Conservation (phyloP, 1,139 yeast species). For the Candida sp. region DNA sequence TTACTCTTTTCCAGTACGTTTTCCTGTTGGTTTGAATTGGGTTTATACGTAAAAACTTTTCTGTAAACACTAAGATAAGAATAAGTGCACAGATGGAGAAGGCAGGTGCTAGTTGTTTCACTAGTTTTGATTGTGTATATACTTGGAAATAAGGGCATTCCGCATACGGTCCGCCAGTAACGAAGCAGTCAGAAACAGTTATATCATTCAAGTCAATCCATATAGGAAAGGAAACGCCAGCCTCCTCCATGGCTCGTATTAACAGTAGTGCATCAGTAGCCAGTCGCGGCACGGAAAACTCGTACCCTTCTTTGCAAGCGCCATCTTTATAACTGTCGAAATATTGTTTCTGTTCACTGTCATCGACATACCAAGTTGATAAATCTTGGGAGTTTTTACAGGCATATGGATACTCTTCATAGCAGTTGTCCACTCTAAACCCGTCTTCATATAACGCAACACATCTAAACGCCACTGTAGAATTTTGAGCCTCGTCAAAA, state of each 20-base stretch:
- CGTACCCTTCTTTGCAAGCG: conserved; percentile 49
- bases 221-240: conserved; percentile 28
- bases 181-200: conserved; percentile 76
- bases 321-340: conserved; percentile 42
- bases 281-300: conserved; percentile 58
- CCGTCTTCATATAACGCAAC: conserved; percentile 50
- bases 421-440: conserved; percentile 67
- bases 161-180: conserved; percentile 77
- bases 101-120: conserved; percentile 65
- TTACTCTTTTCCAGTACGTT: conserved; percentile 35
- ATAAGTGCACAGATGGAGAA: conserved; percentile 53
- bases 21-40: conserved; percentile 43
- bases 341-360: conserved; percentile 34
- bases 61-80: conserved; percentile 37
- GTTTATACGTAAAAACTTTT: conserved; percentile 26
- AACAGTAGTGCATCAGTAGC: conserved; percentile 34
- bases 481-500: conserved; percentile 10
- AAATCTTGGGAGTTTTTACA: conserved; percentile 47
- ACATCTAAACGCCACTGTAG: conserved; percentile 52
- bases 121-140: conserved; percentile 54
- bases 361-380: conserved; percentile 46
- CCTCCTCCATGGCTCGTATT: conserved; percentile 16
- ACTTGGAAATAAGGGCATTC: conserved; percentile 72
- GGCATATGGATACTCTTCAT: conserved; percentile 45
- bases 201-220: conserved; percentile 90